These are phyloP conservation scores for Rhodotorula sp. DNA, from an alignment of 1,284 basidiomycete species.

Conservation along the genomic window DNA sequence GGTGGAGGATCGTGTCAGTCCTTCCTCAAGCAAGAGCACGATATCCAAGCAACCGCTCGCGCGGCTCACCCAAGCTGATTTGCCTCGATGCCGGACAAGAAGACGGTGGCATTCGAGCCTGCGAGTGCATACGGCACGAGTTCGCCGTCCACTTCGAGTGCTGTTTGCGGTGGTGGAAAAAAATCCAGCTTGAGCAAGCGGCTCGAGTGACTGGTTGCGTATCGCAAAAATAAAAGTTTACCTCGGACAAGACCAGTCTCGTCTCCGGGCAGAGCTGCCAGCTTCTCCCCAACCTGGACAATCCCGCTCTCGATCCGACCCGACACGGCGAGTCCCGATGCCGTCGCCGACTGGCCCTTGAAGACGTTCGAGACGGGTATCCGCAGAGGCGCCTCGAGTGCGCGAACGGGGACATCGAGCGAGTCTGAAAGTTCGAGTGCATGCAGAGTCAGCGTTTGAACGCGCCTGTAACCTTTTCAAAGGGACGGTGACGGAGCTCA, in stretches of 20 bases:
- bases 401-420: conserved; percentile 75
- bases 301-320: conserved; percentile 86
- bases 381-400: conserved; percentile 73
- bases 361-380: conserved; percentile 95
- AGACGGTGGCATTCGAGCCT: conserved; percentile 82
- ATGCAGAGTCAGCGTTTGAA: neutral
- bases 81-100: conserved; percentile 78
- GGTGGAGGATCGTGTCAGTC: neutral
- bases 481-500: conserved; percentile 7
- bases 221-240: conserved; percentile 49
- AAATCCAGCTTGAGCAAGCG: neutral
- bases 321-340: conserved; percentile 70
- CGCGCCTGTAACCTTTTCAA: neutral
- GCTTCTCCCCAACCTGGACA: conserved; percentile 83
- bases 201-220: too few relatives aligned
- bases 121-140: conserved; percentile 82
- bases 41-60: too few relatives aligned
- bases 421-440: conserved; percentile 57
- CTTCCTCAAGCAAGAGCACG: too few relatives aligned
- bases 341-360: conserved; percentile 72
- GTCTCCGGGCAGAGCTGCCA: conserved; percentile 87
- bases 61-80: conserved; percentile 62
- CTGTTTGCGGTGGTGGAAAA: conserved; percentile 52
- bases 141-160: conserved; percentile 80
- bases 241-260: conserved; percentile 80